Conservation (phyloP, 306 rosid genomes). For the Quercus wislizeni region DNA sequence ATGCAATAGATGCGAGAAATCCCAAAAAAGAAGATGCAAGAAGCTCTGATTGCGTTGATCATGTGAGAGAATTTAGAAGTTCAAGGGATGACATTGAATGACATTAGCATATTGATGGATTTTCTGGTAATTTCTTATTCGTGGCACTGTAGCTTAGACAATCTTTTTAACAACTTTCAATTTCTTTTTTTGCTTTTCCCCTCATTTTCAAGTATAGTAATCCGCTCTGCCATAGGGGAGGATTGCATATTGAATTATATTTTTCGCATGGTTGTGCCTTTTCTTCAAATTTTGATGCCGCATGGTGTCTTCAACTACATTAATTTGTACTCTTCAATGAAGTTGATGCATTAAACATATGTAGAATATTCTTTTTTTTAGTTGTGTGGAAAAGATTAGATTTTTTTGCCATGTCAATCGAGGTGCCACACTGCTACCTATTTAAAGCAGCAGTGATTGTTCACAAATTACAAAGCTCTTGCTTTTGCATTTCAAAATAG, state of each 20-base stretch:
- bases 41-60: constrained; percentile 22
- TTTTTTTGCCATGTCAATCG: background rate
- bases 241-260: background rate
- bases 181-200: too few relatives aligned
- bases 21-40: constrained; percentile 35
- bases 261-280: background rate
- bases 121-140: constrained; percentile 14
- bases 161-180: background rate
- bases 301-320: background rate
- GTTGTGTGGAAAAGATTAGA: background rate
- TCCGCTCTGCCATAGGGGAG: background rate
- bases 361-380: background rate
- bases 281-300: background rate
- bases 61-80: constrained; percentile 19
- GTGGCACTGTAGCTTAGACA: background rate
- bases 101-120: background rate
- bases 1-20: constrained; percentile 27
- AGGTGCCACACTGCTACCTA: background rate
- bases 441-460: background rate
- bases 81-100: background rate
- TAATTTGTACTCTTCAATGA: background rate
- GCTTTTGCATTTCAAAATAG: background rate
- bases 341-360: background rate
- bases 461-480: background rate
- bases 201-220: too few relatives aligned